Base-by-base conservation (phyloP, 192 early-diverging fungal genomes). In the Coemansia sp. region DNA sequence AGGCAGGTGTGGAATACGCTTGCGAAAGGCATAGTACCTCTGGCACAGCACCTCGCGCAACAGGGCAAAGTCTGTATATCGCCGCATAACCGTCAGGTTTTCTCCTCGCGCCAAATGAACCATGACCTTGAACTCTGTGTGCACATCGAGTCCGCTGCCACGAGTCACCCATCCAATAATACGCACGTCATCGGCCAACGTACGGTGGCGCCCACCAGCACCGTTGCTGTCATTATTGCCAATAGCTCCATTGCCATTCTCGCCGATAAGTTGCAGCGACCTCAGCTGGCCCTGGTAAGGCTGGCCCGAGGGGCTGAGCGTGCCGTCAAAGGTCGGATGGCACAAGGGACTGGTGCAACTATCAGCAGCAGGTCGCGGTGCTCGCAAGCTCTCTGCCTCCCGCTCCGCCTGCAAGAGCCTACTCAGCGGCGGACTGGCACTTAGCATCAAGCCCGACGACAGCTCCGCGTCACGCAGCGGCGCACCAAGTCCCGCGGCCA, bases 51-150 rank as follows among this genome's bases (percentile, higher is more conserved):
- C 83, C 8, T 66, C 74, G 3, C 74, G 72, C 27, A 84, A 66
- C 2, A 77, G 16, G 13, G 63, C 77, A 64, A 84, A 84, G 41
- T 84, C 83, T 21, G 83, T 79, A 45, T 84, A 84, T 9, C 83
- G 67, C 0, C 83, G 69, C 71, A 81, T 64, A 6, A 81, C 74
- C 1, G 79, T 81, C 24, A 81, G 24, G 44, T 81, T 81, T 0
- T 70, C 74, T 24, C 74, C 74, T 13, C 48, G 17, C 0, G 79
- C 61, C 44, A 76, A 57, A 50, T 79, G 83, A 9, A 75, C 74
- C 7, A 77, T 45, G 3, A 80, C 72, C 51, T 84, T 79, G 61
- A 79, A 77, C 36, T 79, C 83, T 0, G 78, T 75, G n/a, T 78
- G 81, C 59, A 83, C 71, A 31, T 81, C 79, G 39, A 81, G 65